Evolutionary conservation across 2,329 filamentous ascomycete species (phyloP).

Genomic region (Trichoderma aggressivum): DNA sequence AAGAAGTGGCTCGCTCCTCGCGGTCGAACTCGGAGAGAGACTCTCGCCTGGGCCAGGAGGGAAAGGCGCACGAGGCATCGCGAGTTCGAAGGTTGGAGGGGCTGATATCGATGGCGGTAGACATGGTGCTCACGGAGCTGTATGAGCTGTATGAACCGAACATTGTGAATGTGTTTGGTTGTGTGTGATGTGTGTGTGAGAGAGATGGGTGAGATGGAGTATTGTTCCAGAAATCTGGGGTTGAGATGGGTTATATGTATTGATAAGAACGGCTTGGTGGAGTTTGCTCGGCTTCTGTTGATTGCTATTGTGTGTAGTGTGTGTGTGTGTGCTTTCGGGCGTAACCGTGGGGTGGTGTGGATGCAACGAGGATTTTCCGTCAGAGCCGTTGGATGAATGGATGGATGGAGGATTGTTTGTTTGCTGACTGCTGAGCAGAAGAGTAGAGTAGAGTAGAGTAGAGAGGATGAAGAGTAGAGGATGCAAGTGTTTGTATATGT

Average conservation of each 20-base stretch:
- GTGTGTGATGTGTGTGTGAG: neutral
- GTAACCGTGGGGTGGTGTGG: slow-evolving; percentile 9
- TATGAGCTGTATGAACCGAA: slow-evolving; percentile 50
- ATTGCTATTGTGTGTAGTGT: neutral
- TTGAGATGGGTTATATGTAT: neutral
- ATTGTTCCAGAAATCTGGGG: slow-evolving; percentile 12
- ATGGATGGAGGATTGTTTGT: neutral
- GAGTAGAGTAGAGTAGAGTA: neutral
- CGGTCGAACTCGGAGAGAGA: slow-evolving; percentile 46
- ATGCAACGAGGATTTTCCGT: neutral
- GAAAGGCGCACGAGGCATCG: slow-evolving; percentile 52
- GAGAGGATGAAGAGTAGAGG: neutral
- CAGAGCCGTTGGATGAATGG: neutral
- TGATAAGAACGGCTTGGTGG: neutral
- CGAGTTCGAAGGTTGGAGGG: slow-evolving; percentile 38
- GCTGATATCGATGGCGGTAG: slow-evolving; percentile 47
- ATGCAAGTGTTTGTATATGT: neutral
- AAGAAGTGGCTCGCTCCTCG: slow-evolving; percentile 49
- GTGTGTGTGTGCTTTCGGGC: neutral
- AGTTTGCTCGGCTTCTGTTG: slow-evolving; percentile 6
- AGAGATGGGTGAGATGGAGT: neutral
- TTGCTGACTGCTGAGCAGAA: neutral
- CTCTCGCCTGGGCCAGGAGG: slow-evolving; percentile 56
- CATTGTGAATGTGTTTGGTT: slow-evolving; percentile 34
- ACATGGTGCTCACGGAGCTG: slow-evolving; percentile 45